These are phyloP conservation scores for Yamadazyma ubonensis DNA, from an alignment of 805 yeast species.

Conservation along the genomic window DNA sequence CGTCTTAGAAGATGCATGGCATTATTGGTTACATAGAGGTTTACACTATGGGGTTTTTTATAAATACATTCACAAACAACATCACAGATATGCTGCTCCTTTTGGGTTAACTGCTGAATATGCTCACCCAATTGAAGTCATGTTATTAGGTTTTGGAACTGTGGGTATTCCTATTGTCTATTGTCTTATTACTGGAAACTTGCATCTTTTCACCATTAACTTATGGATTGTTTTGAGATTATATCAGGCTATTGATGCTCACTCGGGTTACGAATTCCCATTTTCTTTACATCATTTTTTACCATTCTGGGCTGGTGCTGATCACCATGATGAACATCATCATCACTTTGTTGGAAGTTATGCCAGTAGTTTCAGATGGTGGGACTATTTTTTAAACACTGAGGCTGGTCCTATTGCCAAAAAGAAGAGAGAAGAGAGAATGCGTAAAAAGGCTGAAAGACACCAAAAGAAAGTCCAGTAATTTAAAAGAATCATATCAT, in stretches of 20 bases:
- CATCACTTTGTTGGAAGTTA: constrained; percentile 60
- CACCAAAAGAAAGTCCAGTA: constrained; percentile 37
- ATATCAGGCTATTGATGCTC: constrained; percentile 60
- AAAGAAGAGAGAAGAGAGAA: constrained; percentile 44
- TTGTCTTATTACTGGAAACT: constrained; percentile 44
- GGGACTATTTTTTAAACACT: constrained; percentile 52
- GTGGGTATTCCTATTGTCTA: constrained; percentile 60
- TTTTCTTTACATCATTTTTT: constrained; percentile 55
- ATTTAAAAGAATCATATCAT: no score
- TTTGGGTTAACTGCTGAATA: constrained; percentile 62
- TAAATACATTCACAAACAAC: constrained; percentile 58
- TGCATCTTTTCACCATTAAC: constrained; percentile 55
- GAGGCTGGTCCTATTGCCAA: constrained; percentile 59
- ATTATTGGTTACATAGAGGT: constrained; percentile 57
- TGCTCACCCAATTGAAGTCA: constrained; percentile 60
- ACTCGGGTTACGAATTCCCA: constrained; percentile 62
- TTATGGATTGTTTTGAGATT: constrained; percentile 53
- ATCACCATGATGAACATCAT: constrained; percentile 61
- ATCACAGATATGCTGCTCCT: constrained; percentile 62
- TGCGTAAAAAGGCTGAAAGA: constrained; percentile 42
- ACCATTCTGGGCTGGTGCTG: constrained; percentile 70
- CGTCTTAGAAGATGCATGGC: constrained; percentile 58
- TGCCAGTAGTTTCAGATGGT: constrained; percentile 58
- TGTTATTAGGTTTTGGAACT: constrained; percentile 57
- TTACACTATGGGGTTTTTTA: constrained; percentile 58